Evolutionary conservation across 495 filamentous ascomycete genomes (phyloP).

Genomic region (Penicillium riverlandense): DNA sequence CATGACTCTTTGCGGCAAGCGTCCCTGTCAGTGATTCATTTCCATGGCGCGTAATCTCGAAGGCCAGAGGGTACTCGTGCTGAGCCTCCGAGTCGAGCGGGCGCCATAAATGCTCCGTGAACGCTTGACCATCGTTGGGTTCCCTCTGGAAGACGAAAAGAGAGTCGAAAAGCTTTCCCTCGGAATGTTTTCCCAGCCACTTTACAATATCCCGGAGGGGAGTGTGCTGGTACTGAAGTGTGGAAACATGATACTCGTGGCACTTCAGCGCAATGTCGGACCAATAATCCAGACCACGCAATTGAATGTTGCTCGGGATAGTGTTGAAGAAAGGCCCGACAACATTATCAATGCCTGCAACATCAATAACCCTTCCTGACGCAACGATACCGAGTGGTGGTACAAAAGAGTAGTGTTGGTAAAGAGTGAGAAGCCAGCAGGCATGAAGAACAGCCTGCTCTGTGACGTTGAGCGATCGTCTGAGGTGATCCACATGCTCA

Average conservation of each 20-base stretch:
- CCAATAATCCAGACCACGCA: conserved; percentile 20
- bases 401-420: conserved; percentile 28
- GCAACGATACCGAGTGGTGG: conserved; percentile 31
- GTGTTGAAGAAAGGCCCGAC: conserved; percentile 88
- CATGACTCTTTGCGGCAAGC: conserved; percentile 39
- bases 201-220: conserved; percentile 37
- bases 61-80: conserved; percentile 61
- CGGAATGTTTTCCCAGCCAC: conserved; percentile 31
- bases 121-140: conserved; percentile 5
- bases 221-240: conserved; percentile 38
- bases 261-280: conserved; percentile 26
- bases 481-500: conserved; percentile 9
- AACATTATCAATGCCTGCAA: conserved; percentile 57
- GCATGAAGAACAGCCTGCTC: conserved; percentile 38
- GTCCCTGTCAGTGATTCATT: conserved; percentile 42
- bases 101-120: conserved; percentile 44
- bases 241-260: conserved; percentile 33
- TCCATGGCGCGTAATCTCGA: conserved; percentile 55
- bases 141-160: conserved; percentile 60
- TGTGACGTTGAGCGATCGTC: conserved; percentile 28
- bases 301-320: conserved; percentile 60
- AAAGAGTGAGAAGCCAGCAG: conserved; percentile 24
- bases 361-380: conserved; percentile 38
- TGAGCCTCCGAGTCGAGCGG: conserved; percentile 47
- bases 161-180: conserved; percentile 34